Percentiles rank a stretch among this genome's conserved stretches.
phyloP scores from a whole-genome alignment of 192 early-diverging fungal genomes.

The Pilobolus umbonatus region DNA sequence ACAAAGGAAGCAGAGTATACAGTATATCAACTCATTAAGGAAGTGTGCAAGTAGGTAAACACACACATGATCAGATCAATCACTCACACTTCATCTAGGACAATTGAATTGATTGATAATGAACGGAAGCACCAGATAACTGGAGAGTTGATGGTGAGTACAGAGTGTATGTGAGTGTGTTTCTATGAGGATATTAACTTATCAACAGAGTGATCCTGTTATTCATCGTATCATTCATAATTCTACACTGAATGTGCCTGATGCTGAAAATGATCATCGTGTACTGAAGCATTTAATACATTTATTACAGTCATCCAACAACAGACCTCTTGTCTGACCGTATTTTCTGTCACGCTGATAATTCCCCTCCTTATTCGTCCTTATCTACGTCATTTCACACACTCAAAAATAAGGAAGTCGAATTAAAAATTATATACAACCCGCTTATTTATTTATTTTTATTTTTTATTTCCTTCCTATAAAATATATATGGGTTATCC shows the following conservation, averaged over 20 bases:
- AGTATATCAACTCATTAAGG: neutral
- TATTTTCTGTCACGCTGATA: neutral
- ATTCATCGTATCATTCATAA: neutral
- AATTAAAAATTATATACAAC: neutral
- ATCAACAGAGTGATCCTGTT: neutral
- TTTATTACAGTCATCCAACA: neutral
- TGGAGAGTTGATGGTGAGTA: neutral
- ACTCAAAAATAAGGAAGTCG: no score
- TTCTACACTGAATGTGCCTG: neutral
- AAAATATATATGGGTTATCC: slow-evolving; percentile 42
- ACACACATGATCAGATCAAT: neutral
- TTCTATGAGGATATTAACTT: neutral
- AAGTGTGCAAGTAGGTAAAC: neutral
- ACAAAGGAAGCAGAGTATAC: neutral
- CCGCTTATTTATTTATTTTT: slow-evolving; percentile 2
- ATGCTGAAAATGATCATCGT: neutral
- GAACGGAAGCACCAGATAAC: neutral
- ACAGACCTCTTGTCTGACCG: neutral
- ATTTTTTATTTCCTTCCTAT: neutral
- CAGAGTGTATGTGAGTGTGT: no score
- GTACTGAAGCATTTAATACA: neutral
- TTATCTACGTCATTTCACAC: no score
- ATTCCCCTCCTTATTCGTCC: no score
- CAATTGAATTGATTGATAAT: neutral
- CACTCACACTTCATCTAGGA: neutral